phyloP scores from a whole-genome alignment of 805 yeast genomes.

The Lachancea sp. region DNA sequence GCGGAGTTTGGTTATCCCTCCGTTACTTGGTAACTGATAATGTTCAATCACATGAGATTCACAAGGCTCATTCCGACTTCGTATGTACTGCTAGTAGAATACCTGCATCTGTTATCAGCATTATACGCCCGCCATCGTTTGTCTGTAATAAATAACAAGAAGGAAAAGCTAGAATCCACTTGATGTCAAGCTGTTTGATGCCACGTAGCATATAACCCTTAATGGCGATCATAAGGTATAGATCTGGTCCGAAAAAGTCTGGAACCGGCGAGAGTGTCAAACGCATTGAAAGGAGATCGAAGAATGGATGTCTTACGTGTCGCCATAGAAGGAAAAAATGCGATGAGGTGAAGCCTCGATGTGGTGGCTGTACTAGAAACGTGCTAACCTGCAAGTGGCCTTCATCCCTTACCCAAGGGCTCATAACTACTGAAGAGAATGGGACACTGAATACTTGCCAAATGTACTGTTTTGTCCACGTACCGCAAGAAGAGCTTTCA shows the following conservation, averaged over 20 bases:
- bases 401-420: conserved; percentile 5
- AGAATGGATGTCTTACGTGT: conserved; percentile 75
- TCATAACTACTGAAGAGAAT: not conserved
- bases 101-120: no score
- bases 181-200: no score
- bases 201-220: no score
- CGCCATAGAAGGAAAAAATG: conserved; percentile 73
- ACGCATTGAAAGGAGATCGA: conserved; percentile 41
- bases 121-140: no score
- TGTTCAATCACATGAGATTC: no score
- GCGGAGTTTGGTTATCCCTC: no score
- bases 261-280: conserved; percentile 4
- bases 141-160: no score
- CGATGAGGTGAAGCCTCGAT: conserved; percentile 61
- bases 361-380: conserved; percentile 62
- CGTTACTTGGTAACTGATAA: no score
- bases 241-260: not conserved
- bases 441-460: not conserved
- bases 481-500: not conserved
- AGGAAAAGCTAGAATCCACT: no score
- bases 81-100: no score
- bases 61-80: no score
- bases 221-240: conserved; percentile 6
- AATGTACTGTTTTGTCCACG: not conserved
- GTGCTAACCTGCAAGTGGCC: conserved; percentile 70